Evolutionary conservation across 169 alveolate species (phyloP).

Genomic region (Fabrea salina): DNA sequence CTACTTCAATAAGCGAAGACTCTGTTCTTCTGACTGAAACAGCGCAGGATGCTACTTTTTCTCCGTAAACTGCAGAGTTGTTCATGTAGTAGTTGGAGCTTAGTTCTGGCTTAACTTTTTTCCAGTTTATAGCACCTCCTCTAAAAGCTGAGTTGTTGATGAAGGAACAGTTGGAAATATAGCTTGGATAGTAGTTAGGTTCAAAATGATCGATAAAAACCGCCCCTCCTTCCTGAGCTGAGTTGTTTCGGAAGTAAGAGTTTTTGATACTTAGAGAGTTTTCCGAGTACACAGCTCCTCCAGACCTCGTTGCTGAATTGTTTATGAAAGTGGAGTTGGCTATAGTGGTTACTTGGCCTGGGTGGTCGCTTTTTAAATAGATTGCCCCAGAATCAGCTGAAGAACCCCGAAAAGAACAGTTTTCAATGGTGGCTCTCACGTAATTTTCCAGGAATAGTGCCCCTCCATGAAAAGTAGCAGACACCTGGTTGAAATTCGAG

Average conservation of each 20-base stretch:
- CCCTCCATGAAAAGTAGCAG: background rate
- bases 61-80: slow-evolving; percentile 17
- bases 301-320: background rate
- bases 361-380: too few species aligned
- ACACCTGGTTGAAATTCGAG: background rate
- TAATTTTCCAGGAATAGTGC: background rate
- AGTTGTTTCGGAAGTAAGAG: background rate
- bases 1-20: too few species aligned
- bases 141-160: background rate
- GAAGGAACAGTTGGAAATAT: background rate
- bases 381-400: slow-evolving; percentile 16
- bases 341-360: too few species aligned
- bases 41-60: slow-evolving; percentile 18
- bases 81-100: background rate
- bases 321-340: background rate
- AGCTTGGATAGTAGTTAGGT: background rate
- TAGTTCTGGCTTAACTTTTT: background rate
- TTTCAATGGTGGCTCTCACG: background rate
- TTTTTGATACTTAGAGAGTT: background rate
- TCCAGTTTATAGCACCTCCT: slow-evolving; percentile 22
- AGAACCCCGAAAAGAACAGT: background rate
- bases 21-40: too few species aligned
- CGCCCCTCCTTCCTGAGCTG: slow-evolving; percentile 20
- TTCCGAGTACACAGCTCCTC: background rate
- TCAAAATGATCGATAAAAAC: background rate